Percentiles rank a stretch among this genome's conserved stretches.
Conservation (phyloP, 169 alveolate genomes). For the Cryptosporidium ubiquitum region DNA sequence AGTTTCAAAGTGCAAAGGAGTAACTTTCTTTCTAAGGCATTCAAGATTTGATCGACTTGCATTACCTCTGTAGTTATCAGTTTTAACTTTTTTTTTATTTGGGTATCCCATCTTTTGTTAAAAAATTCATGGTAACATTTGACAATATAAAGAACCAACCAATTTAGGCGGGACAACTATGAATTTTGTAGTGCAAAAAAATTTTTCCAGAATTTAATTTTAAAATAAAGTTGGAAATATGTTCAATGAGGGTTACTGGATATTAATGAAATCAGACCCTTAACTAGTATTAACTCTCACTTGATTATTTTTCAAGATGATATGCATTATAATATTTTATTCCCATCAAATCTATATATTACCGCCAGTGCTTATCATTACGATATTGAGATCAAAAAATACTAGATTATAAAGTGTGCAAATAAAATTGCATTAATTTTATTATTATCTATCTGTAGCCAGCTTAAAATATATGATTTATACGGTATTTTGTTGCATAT, state of each 20-base stretch:
- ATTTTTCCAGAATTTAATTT: not conserved
- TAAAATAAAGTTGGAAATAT: too few species aligned
- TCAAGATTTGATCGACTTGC: not conserved
- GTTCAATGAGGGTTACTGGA: too few species aligned
- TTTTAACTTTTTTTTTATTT: not conserved
- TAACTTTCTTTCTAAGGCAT: slow-evolving; percentile 17
- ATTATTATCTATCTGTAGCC: too few species aligned
- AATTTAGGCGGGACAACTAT: not conserved
- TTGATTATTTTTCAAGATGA: too few species aligned
- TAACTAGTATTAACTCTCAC: not conserved
- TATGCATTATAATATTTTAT: too few species aligned
- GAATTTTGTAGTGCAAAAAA: not conserved
- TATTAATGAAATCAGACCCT: too few species aligned
- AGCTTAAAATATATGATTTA: not conserved
- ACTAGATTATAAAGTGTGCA: too few species aligned
- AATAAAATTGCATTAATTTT: too few species aligned
- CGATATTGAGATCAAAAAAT: not conserved
- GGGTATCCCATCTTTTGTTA: not conserved
- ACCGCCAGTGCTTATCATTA: not conserved
- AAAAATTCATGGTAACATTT: not conserved
- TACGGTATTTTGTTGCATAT: not conserved
- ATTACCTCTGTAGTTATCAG: not conserved
- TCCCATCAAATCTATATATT: not conserved
- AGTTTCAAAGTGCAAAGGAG: slow-evolving; percentile 22
- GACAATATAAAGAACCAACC: not conserved